These are phyloP conservation scores for Nepenthes gracilis DNA, from an alignment of 148 eudicot genomes.

Conservation along the genomic window DNA sequence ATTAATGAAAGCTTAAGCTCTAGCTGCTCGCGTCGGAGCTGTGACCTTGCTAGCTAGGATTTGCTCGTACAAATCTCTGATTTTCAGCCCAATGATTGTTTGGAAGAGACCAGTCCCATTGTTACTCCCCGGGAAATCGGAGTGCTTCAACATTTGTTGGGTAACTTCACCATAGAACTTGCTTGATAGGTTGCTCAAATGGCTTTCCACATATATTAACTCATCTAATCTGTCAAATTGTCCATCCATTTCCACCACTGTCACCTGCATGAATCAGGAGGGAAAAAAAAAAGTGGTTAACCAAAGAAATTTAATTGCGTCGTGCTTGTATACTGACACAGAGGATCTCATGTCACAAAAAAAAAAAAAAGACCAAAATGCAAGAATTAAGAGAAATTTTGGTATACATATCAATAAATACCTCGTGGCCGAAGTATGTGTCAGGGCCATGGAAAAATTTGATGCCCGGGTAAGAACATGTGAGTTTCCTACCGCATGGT, in stretches of 20 bases:
- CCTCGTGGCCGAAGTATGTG: conserved; percentile 76
- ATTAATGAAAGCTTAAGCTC: conserved; percentile 29
- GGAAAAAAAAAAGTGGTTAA: background rate
- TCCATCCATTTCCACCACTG: conserved; percentile 95
- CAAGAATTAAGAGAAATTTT: background rate
- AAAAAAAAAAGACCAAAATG: background rate
- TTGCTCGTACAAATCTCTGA: conserved; percentile 96
- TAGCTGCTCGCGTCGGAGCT: conserved; percentile 53
- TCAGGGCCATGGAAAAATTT: conserved; percentile 89
- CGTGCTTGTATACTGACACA: no score
- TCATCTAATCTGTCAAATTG: conserved; percentile 97
- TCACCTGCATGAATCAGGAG: conserved; percentile 36
- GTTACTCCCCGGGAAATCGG: conserved; percentile 96
- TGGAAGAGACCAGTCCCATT: conserved; percentile 98
- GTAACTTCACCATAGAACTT: conserved; percentile 99
- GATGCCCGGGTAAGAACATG: conserved; percentile 99
- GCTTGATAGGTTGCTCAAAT: conserved; percentile 87
- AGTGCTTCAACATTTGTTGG: conserved; percentile 92
- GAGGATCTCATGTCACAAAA: background rate
- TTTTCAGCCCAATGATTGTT: conserved; percentile 86
- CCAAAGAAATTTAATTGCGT: no score
- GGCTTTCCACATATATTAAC: conserved; percentile 93
- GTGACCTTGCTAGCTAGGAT: conserved; percentile 37
- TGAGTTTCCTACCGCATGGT: conserved; percentile 91
- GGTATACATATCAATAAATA: conserved; percentile 2